Conservation (phyloP, 371 early-diverging fungal species). For the Mucor sp. region DNA sequence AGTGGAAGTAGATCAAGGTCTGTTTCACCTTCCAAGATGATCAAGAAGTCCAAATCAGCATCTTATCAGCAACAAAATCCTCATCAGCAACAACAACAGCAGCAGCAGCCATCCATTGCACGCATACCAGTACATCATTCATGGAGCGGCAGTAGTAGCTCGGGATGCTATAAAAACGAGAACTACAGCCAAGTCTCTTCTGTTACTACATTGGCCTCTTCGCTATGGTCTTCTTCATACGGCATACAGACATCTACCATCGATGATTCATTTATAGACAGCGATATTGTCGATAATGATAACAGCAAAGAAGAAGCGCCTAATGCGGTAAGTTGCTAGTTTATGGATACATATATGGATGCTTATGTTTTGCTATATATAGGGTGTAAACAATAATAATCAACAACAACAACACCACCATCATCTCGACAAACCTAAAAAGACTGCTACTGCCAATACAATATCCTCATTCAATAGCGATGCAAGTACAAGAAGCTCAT, state of each 20-base stretch:
- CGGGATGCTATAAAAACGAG: not conserved
- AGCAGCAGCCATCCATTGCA: not conserved
- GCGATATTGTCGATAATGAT: not conserved
- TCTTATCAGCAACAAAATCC: not conserved
- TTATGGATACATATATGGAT: not conserved
- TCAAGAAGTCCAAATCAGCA: constrained; percentile 2
- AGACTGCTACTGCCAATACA: not conserved
- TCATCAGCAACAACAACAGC: not conserved
- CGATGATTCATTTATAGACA: not conserved
- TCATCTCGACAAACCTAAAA: not conserved
- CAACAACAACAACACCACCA: not conserved
- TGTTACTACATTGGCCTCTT: not conserved
- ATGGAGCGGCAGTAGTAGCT: not conserved
- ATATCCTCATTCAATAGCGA: constrained; percentile 23
- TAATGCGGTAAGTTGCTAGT: not conserved
- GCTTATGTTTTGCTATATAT: not conserved
- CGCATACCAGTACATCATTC: constrained; percentile 10
- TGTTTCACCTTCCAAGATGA: constrained; percentile 14
- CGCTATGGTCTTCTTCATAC: not conserved
- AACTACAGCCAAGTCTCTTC: not conserved
- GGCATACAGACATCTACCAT: not conserved
- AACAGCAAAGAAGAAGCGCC: not conserved
- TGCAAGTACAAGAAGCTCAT: constrained; percentile 11
- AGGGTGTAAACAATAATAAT: not conserved
- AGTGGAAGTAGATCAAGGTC: constrained; percentile 8